Base-by-base conservation (phyloP, 495 filamentous ascomycete genomes). In the Trichoderma virens region DNA sequence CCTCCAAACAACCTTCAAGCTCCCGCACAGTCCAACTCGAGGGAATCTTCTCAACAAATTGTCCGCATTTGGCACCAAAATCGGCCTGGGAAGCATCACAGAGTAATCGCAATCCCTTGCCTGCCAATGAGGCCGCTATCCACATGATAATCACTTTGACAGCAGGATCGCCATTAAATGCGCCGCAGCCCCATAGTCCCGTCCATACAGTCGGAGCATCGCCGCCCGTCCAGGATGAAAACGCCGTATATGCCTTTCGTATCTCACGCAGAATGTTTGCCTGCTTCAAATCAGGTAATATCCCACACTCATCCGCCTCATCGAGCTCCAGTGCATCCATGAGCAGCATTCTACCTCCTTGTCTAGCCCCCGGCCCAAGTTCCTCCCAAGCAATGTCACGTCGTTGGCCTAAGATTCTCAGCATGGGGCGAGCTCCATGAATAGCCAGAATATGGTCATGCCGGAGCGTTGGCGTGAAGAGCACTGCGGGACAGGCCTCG, bases 261-360 rank as follows among this genome's bases (percentile, higher is more conserved):
- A 67, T 47, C 51, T 73, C 69, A 28, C 69, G 64, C 1, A 38
- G 63, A 16, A 69, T 43, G 39, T 69, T 67, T 16, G 60, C 41
- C 23, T 65, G 66, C 2, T 43, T 41, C 8, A 71, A 38, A 47
- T 71, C 72, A 6, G 66, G 69, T 31, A 69, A 47, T 28, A 23
- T 4, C 9, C 31, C 28, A 34, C 39, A 65, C n/a, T 27, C 54
- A 18, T 66, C 62, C 18, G 62, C 60, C 39, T 63, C 31, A 35
- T 74, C 72, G 25, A 72, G 51, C 61, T 74, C 72, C 8, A 71
- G 62, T 1, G 70, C 70, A 43, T 72, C 71, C 70, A 74, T 73
- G 64, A 71, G 67, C 64, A 74, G 32, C 69, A 70, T 72, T 25
- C 35, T 68, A 6, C 69, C 4, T 65, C 60, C 27, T 27, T 32